Percentiles rank a stretch among this genome's conserved stretches.
Conservation (phyloP, 2,329 filamentous ascomycete species). For the Paramyrothecium roridum region DNA sequence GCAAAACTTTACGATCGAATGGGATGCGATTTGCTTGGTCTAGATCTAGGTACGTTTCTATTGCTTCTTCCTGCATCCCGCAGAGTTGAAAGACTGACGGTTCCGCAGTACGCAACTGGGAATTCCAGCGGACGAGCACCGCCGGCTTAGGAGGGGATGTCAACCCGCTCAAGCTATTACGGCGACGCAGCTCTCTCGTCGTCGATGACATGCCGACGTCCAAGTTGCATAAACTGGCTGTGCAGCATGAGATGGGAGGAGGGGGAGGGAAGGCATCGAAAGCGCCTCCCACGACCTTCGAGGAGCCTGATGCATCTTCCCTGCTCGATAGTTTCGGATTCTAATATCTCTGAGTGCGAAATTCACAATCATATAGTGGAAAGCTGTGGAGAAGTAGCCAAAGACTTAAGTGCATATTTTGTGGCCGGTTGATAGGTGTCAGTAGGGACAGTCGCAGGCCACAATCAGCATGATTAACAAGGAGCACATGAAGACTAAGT, state of each 20-base stretch:
- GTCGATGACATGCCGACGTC: conserved; percentile 67
- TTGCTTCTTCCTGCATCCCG: not conserved
- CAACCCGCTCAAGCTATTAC: conserved; percentile 66
- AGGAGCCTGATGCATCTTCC: conserved; percentile 88
- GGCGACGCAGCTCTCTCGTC: conserved; percentile 72
- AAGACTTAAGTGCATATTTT: too few relatives aligned
- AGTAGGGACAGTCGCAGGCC: too few relatives aligned
- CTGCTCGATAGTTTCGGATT: conserved; percentile 93
- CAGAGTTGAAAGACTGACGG: conserved; percentile 11
- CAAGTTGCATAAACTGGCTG: conserved; percentile 38
- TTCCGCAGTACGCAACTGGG: conserved; percentile 69
- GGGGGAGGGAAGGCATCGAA: conserved; percentile 39
- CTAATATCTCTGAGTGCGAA: conserved; percentile 31
- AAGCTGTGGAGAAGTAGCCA: too few relatives aligned
- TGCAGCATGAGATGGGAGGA: conserved; percentile 30
- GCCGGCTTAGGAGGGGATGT: conserved; percentile 41
- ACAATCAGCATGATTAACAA: too few relatives aligned
- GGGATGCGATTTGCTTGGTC: conserved; percentile 87
- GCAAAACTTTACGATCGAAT: conserved; percentile 82
- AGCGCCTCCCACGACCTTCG: conserved; percentile 72
- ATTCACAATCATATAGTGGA: too few relatives aligned
- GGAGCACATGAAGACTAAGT: too few relatives aligned
- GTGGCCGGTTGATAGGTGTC: too few relatives aligned
- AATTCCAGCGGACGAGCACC: conserved; percentile 60
- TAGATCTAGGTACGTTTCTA: conserved; percentile 67